Conservation (phyloP, 495 filamentous ascomycete genomes). For the Penicillium parvum region DNA sequence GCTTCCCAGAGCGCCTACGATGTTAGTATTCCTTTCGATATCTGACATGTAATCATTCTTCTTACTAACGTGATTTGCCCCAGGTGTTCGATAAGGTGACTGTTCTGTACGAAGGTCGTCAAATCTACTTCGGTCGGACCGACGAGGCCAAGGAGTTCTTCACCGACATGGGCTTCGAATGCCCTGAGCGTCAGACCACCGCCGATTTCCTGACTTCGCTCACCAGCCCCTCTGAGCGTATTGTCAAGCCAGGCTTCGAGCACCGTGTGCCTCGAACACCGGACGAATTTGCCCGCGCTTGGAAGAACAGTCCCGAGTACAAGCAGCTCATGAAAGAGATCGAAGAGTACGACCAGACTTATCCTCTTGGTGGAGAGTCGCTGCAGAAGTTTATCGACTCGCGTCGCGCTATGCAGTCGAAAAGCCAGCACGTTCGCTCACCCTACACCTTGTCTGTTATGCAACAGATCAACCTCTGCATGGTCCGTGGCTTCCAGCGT, state of each 20-base stretch:
- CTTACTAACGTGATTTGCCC: neutral
- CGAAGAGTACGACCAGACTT: slow-evolving; percentile 45
- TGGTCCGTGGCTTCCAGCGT: slow-evolving; percentile 50
- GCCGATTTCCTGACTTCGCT: slow-evolving; percentile 77
- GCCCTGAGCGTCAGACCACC: slow-evolving; percentile 61
- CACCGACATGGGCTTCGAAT: slow-evolving; percentile 55
- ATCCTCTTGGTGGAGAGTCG: slow-evolving; percentile 38
- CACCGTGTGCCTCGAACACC: slow-evolving; percentile 63
- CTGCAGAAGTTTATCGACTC: slow-evolving; percentile 37
- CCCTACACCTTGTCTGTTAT: slow-evolving; percentile 45
- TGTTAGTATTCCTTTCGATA: slow-evolving; percentile 20
- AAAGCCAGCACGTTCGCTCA: slow-evolving; percentile 36
- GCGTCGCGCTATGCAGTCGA: slow-evolving; percentile 43
- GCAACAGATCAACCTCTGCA: slow-evolving; percentile 49
- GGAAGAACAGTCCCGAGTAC: slow-evolving; percentile 53
- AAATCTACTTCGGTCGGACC: slow-evolving; percentile 66
- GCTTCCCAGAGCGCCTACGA: slow-evolving; percentile 75
- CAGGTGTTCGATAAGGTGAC: slow-evolving; percentile 51
- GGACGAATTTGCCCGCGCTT: slow-evolving; percentile 65
- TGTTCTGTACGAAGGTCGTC: slow-evolving; percentile 56
- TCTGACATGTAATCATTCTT: neutral
- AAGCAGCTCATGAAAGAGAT: slow-evolving; percentile 50
- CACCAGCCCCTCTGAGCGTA: slow-evolving; percentile 61
- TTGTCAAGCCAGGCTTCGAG: slow-evolving; percentile 62
- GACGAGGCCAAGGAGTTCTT: slow-evolving; percentile 63